A percentile compares a stretch with the other conserved stretches of the same genome.
phyloP scores from a whole-genome alignment of 2,329 filamentous ascomycete species.

The Metarhizium anisopliae region DNA sequence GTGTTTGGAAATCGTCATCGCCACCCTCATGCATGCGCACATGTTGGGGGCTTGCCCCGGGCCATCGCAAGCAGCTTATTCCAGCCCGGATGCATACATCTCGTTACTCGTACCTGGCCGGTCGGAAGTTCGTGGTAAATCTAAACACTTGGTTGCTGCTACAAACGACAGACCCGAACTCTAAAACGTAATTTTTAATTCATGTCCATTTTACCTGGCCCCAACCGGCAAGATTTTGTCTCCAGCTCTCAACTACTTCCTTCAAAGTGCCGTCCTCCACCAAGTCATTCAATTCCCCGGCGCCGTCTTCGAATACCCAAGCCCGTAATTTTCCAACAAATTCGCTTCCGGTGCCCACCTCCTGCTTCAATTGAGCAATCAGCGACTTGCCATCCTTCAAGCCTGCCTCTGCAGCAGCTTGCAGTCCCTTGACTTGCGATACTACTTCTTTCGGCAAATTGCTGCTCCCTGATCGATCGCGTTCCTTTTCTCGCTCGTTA shows the following conservation, averaged over 20 bases:
- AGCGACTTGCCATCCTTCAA: slow-evolving; percentile 24
- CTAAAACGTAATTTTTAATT: slow-evolving; percentile 8
- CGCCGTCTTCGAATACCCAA: slow-evolving; percentile 20
- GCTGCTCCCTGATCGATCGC: slow-evolving; percentile 29
- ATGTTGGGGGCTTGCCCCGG: no score
- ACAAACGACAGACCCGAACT: no score
- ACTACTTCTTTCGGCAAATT: slow-evolving; percentile 28
- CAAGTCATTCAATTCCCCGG: slow-evolving; percentile 12
- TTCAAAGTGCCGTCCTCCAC: slow-evolving; percentile 17
- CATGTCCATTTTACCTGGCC: slow-evolving; percentile 21
- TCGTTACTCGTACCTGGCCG: no score
- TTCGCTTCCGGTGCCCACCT: slow-evolving; percentile 13
- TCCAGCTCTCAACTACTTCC: slow-evolving; percentile 25
- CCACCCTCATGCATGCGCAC: no score
- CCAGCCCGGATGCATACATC: no score
- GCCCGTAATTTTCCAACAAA: slow-evolving; percentile 17
- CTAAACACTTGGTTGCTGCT: no score
- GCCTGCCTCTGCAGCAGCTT: slow-evolving; percentile 17
- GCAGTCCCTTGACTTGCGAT: slow-evolving; percentile 24
- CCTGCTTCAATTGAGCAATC: slow-evolving; percentile 20
- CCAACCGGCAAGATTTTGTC: slow-evolving; percentile 25
- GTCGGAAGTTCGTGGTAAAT: no score
- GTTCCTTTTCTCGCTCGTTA: slow-evolving; percentile 30
- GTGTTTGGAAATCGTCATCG: no score
- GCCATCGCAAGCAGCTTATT: no score